These are phyloP conservation scores for Tricholoma saponaceum DNA, from an alignment of 768 basidiomycete species.

Conservation along the genomic window DNA sequence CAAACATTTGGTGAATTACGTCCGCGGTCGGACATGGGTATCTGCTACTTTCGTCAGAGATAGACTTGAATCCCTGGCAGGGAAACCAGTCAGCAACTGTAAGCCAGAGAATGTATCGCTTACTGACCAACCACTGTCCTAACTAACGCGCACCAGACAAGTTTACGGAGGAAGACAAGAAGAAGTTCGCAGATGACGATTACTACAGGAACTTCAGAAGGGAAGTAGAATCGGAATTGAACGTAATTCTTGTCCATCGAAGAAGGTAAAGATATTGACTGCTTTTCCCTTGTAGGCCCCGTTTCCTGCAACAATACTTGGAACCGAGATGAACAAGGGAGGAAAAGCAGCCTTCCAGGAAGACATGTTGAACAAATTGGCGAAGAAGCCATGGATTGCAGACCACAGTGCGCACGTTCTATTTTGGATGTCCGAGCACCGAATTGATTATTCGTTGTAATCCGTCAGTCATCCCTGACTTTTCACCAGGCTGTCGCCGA, in stretches of 20 bases:
- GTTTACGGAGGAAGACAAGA: conserved; percentile 49
- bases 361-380: conserved; percentile 46
- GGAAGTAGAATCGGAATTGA: conserved; percentile 44
- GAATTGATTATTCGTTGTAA: not conserved
- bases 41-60: conserved; percentile 40
- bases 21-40: conserved; percentile 59
- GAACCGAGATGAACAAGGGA: conserved; percentile 31
- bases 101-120: conserved; percentile 4
- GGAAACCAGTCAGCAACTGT: conserved; percentile 42
- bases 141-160: conserved; percentile 26
- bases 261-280: not conserved
- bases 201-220: conserved; percentile 47
- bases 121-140: not conserved
- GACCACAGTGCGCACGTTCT: conserved; percentile 38
- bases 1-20: conserved; percentile 47
- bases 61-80: conserved; percentile 33
- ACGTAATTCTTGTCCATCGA: conserved; percentile 30
- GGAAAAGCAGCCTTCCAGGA: conserved; percentile 33
- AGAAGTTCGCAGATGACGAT: conserved; percentile 41
- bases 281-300: conserved; percentile 20
- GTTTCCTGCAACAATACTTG: conserved; percentile 38
- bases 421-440: not conserved
- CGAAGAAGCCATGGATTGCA: conserved; percentile 57
- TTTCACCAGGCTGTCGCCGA: conserved; percentile 54
- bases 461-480: conserved; percentile 51